These are phyloP conservation scores for Exophiala xenobiotica DNA, from an alignment of 2,329 filamentous ascomycete genomes.

Conservation along the genomic window DNA sequence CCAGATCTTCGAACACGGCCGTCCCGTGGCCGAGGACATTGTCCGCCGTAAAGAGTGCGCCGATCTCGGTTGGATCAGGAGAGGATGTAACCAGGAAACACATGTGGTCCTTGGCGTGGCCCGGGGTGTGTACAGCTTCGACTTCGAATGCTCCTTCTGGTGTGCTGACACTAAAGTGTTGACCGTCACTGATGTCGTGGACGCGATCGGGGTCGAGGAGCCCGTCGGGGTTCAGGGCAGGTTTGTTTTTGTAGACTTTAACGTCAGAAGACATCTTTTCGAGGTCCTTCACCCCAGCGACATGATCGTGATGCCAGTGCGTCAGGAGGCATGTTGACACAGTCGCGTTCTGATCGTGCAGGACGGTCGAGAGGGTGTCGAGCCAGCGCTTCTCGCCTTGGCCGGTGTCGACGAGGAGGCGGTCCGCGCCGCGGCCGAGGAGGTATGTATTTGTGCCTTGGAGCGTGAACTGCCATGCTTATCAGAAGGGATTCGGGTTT, in stretches of 20 bases:
- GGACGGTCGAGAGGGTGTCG: slow-evolving; percentile 60
- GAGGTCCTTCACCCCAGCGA: slow-evolving; percentile 71
- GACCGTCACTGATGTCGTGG: slow-evolving; percentile 45
- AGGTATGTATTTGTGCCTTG: slow-evolving; percentile 93
- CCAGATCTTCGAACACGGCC: slow-evolving; percentile 77
- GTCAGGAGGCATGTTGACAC: slow-evolving; percentile 74
- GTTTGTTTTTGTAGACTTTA: slow-evolving; percentile 46
- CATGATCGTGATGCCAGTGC: slow-evolving; percentile 91
- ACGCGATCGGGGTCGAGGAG: slow-evolving; percentile 56
- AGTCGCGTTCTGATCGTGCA: slow-evolving; percentile 52
- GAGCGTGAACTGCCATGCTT: slow-evolving; percentile 54
- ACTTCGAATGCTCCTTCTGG: slow-evolving; percentile 57
- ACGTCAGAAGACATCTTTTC: slow-evolving; percentile 47
- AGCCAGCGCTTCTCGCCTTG: slow-evolving; percentile 78
- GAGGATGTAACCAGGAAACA: slow-evolving; percentile 63
- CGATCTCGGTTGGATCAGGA: slow-evolving; percentile 55
- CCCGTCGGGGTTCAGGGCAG: slow-evolving; percentile 52
- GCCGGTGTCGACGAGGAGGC: slow-evolving; percentile 87
- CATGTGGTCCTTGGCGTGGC: slow-evolving; percentile 83
- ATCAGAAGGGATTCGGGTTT: background rate
- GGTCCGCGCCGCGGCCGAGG: slow-evolving; percentile 68
- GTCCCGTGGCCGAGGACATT: slow-evolving; percentile 87
- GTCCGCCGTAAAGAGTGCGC: slow-evolving; percentile 84
- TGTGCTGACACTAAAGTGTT: slow-evolving; percentile 33
- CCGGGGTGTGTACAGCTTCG: slow-evolving; percentile 65